Evolutionary conservation across 805 yeast species (phyloP).

Genomic region (Vanderwaltozyma verrucispora): DNA sequence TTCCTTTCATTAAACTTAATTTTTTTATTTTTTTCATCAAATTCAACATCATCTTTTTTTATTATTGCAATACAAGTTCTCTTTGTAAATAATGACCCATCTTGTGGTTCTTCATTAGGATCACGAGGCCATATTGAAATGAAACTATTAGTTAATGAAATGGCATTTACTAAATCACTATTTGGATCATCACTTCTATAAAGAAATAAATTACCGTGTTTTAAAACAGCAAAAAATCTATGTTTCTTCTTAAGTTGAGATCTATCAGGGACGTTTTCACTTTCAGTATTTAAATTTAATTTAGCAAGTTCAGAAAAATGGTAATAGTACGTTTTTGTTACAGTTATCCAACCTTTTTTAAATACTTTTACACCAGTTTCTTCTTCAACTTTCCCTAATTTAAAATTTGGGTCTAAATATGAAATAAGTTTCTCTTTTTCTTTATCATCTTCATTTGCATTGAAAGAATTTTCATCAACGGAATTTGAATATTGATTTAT

Average conservation of each 20-base stretch:
- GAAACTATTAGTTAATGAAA: conserved; percentile 60
- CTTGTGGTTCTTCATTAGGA: conserved; percentile 34
- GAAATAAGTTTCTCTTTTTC: conserved; percentile 3
- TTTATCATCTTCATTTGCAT: conserved; percentile 18
- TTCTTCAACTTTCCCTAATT: conserved; percentile 60
- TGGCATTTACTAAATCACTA: conserved; percentile 57
- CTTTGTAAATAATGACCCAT: conserved; percentile 72
- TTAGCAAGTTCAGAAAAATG: conserved; percentile 19
- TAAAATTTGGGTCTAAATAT: conserved; percentile 32
- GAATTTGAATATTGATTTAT: not conserved
- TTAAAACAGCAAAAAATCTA: conserved; percentile 57
- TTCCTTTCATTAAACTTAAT: conserved; percentile 1
- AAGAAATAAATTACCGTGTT: conserved; percentile 83
- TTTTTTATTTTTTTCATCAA: conserved; percentile 9
- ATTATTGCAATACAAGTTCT: conserved; percentile 69
- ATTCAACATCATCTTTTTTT: conserved; percentile 29
- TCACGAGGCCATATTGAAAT: conserved; percentile 81
- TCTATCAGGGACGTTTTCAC: conserved; percentile 13
- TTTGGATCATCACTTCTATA: conserved; percentile 49
- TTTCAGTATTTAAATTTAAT: conserved; percentile 5
- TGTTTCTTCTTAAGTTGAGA: conserved; percentile 36
- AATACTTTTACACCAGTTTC: conserved; percentile 50
- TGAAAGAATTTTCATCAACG: conserved; percentile 1
- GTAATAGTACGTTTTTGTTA: conserved; percentile 66
- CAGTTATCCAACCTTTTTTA: conserved; percentile 70